Base-by-base conservation (phyloP, 371 early-diverging fungal genomes). In the Mucor saturninus region DNA sequence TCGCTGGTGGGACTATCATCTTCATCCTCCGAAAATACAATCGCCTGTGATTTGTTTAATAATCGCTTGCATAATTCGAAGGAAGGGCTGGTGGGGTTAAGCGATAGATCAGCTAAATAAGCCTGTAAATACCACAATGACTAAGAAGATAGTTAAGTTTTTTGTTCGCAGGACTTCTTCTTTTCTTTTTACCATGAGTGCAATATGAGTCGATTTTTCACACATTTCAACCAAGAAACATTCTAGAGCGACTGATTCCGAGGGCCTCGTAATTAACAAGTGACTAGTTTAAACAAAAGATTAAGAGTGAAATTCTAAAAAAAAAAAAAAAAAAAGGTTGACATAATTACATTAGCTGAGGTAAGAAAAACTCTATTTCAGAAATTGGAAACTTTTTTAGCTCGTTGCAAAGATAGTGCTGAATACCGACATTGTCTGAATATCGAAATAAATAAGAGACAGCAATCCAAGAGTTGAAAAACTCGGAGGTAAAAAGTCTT, bases 381-480 rank as follows among this genome's bases (percentile, higher is more conserved):
- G 79, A 77, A 29, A 82, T 74, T 10, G 91, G 90, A 54, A 91
- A 94, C 70, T 85, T 81, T 60, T 83, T 85, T 57, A 98, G 80
- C 62, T 87, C 86, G 37, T 90, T 84, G 81, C 97, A 97, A 51
- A 99, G 80, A 67, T 96, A 97, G 62, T 95, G 89, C 54, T 98
- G 97, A 37, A 98, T 94, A 11, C 95, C 97, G 21, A 89, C 79
- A 21, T 83, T 84, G 50, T 91, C 85, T 4, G 91, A 87, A 74
- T 98, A 93, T 61, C 86, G 80, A 69, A 90, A 89, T 26, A 99
- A 79, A 75, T 97, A 99, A 26, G 87, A 88, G 14, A 97, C 77
- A 14, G 95, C 97, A 61, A 96, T 84, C 85, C 95, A 91, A 37
- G 93, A 78, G 75, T 95, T 91, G 74, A 98, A 96, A 74, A 89